These are phyloP conservation scores for Fusarium sp. DNA, from an alignment of 2,329 filamentous ascomycete species.

Conservation along the genomic window DNA sequence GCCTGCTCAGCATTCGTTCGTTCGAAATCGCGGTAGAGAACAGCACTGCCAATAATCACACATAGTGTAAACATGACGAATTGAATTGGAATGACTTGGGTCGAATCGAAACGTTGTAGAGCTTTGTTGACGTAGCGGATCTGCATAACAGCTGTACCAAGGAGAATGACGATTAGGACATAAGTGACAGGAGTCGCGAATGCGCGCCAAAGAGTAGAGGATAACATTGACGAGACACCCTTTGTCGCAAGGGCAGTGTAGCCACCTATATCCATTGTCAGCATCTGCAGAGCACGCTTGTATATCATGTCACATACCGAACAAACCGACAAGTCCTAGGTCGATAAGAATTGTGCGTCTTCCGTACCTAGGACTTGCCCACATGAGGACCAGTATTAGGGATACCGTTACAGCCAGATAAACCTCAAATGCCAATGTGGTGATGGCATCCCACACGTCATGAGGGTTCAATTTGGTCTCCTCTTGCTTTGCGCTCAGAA, in stretches of 20 bases:
- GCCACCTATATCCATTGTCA: conserved; percentile 68
- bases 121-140: conserved; percentile 93
- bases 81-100: conserved; percentile 96
- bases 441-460: conserved; percentile 91
- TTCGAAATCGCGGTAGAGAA: conserved; percentile 96
- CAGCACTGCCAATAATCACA: conserved; percentile 92
- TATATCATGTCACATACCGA: conserved; percentile 69
- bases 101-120: conserved; percentile 94
- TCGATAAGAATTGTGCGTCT: conserved; percentile 89
- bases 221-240: conserved; percentile 93
- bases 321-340: conserved; percentile 90
- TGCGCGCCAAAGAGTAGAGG: conserved; percentile 87
- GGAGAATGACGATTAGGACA: conserved; percentile 80
- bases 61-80: conserved; percentile 97
- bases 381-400: conserved; percentile 82
- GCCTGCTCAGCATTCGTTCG: conserved; percentile 79
- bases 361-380: conserved; percentile 86
- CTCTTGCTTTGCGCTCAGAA: conserved; percentile 87
- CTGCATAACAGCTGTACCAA: conserved; percentile 91
- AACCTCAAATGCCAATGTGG: conserved; percentile 87
- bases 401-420: conserved; percentile 82
- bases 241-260: conserved; percentile 98
- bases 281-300: not conserved
- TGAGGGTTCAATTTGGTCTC: conserved; percentile 92
- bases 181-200: conserved; percentile 95